Evolutionary conservation across 192 early-diverging fungal species (phyloP), one percentile per base, ranked within the genome.

Genomic region (Allomyces arbusculus): DNA sequence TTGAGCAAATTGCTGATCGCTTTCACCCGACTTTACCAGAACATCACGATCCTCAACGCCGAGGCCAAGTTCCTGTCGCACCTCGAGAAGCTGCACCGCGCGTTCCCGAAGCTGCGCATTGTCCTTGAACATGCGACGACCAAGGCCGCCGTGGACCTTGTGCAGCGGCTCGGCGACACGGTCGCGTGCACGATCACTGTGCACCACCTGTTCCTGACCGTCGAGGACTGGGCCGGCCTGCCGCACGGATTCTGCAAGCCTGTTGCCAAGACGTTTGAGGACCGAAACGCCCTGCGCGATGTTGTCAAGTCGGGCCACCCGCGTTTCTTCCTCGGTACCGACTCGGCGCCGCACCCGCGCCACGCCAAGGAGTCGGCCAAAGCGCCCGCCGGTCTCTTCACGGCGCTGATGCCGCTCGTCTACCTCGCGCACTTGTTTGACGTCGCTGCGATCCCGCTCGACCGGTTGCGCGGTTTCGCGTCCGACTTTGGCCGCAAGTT

Each of bases 211-310:
- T 77, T 87, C 63, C 75, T 98, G 19, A 79, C 89, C 28, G 87
- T 95, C 0, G 95, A 98, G 70, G 94, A 98, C 75, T 98, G 95
- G 95, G 95, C 95, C 26, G 95, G 94, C 8, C 28, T 25, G 22
- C 86, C 86, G 65, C 95, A 98, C 70, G 83, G 93, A 74, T 98
- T 92, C 74, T 98, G 95, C 80, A 98, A 98, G 77, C 95, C 95
- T 28, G 95, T 98, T 23, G 95, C 95, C 28, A 98, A 98, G 77
- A 94, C 77, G 71, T 92, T 91, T 12, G 81, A 83, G 62, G 95
- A 98, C 70, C 85, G 95, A 11, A 78, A 85, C 10, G 95, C 95
- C 0, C 78, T 98, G 62, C 86, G 86, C 23, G 82, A 87, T 14
- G 81, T 91, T 11, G 76, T 95, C 50, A 80, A 77, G 65, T 84